Percentiles rank a stretch among this genome's conserved stretches.
Conservation (phyloP, 2,329 filamentous ascomycete species). For the Monilinia vaccinii-corymbosi region DNA sequence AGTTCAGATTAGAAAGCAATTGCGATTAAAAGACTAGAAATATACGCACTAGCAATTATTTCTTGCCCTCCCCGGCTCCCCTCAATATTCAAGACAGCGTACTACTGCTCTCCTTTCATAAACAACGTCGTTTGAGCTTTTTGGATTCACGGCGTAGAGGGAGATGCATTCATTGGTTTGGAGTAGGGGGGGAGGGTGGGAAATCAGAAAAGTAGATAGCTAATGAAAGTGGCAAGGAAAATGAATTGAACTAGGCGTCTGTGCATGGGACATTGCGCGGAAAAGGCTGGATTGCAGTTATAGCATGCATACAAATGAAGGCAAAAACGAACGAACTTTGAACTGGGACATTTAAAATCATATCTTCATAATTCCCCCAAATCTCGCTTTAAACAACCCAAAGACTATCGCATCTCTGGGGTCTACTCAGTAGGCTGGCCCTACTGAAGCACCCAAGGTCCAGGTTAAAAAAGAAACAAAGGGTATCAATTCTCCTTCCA, state of each 20-base stretch:
- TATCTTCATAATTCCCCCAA: not conserved
- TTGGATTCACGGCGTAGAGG: not conserved
- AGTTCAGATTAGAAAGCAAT: not conserved
- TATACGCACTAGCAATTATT: not conserved
- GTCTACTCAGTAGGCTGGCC: not conserved
- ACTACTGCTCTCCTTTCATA: not conserved
- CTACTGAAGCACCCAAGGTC: not conserved
- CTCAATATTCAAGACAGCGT: not conserved
- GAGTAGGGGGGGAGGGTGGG: not conserved
- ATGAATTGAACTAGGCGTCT: not conserved
- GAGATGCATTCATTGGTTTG: not conserved
- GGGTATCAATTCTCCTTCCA: constrained; percentile 1
- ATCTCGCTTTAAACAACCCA: not conserved
- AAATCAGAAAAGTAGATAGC: not conserved
- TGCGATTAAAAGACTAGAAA: not conserved
- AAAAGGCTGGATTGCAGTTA: not conserved
- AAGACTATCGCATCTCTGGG: not conserved
- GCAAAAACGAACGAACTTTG: not conserved
- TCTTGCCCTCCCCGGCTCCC: too few species aligned
- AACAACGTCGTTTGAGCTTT: not conserved
- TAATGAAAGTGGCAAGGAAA: not conserved
- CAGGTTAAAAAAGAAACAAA: not conserved
- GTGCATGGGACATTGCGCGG: not conserved
- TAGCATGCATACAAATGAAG: not conserved
- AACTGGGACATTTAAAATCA: not conserved